Percentiles rank a stretch among this genome's conserved stretches.
phyloP scores from a whole-genome alignment of 345 rosid species.

The Euphorbia tirucalli region DNA sequence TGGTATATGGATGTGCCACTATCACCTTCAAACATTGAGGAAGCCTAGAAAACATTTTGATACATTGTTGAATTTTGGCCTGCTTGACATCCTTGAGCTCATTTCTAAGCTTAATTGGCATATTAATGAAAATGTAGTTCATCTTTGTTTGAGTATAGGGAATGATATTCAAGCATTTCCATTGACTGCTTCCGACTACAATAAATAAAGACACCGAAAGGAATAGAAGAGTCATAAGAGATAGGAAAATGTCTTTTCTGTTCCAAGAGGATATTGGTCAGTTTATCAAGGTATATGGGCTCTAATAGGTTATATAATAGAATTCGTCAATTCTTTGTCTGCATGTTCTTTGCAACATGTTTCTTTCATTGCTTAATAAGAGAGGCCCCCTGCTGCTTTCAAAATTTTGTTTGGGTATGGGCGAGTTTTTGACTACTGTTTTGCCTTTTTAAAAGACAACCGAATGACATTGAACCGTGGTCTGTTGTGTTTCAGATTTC shows the following conservation, averaged over 20 bases:
- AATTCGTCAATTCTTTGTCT: not conserved
- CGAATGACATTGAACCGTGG: not conserved
- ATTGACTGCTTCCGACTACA: not conserved
- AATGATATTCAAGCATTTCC: not conserved
- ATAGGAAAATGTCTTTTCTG: not conserved
- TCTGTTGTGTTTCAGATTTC: conserved; percentile 45
- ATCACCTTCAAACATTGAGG: not conserved
- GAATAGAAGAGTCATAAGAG: not conserved
- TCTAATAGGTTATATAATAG: not conserved
- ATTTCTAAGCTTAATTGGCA: not conserved
- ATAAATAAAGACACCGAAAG: not conserved
- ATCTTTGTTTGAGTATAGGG: not conserved
- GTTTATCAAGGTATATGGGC: not conserved
- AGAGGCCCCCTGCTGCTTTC: not conserved
- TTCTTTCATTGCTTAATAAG: not conserved
- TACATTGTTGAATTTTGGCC: not conserved
- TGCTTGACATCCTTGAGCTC: not conserved
- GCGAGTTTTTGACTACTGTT: not conserved
- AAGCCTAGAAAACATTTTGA: not conserved
- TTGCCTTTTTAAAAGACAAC: not conserved
- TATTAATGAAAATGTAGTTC: not conserved
- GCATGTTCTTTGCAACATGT: not conserved
- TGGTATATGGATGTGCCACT: not conserved
- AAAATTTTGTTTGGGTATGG: not conserved
- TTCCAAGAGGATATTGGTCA: not conserved